phyloP scores from a whole-genome alignment of 2,329 filamentous ascomycete genomes.

The Colletotrichum gigasporum region DNA sequence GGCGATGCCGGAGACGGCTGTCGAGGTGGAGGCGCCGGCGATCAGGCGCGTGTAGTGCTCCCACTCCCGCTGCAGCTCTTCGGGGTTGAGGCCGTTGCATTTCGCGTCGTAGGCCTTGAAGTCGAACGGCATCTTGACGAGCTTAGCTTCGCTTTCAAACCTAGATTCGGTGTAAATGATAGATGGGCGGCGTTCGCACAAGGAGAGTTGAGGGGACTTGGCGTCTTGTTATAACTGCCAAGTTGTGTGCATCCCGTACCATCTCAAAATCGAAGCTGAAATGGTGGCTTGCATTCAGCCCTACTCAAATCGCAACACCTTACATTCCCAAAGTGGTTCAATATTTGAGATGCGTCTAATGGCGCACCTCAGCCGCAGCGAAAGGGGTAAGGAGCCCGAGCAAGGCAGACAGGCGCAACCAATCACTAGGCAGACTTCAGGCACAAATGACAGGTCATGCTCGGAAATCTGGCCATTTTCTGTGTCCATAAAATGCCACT shows the following conservation, averaged over 20 bases:
- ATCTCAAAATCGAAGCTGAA: neutral
- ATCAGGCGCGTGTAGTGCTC: slow-evolving; percentile 54
- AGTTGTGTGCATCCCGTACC: neutral
- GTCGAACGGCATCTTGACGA: slow-evolving; percentile 48
- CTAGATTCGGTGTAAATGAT: too few species aligned
- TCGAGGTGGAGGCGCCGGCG: slow-evolving; percentile 50
- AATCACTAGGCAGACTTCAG: slow-evolving; percentile 6
- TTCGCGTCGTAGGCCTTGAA: slow-evolving; percentile 51
- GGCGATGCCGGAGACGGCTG: slow-evolving; percentile 48
- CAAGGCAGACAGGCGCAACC: neutral
- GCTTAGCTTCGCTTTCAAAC: neutral
- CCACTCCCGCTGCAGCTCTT: slow-evolving; percentile 53
- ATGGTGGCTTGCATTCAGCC: neutral
- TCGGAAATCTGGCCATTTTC: too few species aligned
- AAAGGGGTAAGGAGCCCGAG: neutral
- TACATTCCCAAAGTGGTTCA: neutral
- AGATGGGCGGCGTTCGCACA: neutral
- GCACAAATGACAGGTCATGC: too few species aligned
- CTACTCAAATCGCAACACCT: neutral
- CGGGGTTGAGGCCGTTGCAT: slow-evolving; percentile 45
- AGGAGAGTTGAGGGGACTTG: neutral
- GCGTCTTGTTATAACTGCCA: neutral
- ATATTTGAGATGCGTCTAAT: neutral
- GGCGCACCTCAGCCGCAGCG: slow-evolving; percentile 6
- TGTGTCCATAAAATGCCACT: too few species aligned